Evolutionary conservation across 2,329 filamentous ascomycete species (phyloP).

Genomic region (Aspergillus fructus): DNA sequence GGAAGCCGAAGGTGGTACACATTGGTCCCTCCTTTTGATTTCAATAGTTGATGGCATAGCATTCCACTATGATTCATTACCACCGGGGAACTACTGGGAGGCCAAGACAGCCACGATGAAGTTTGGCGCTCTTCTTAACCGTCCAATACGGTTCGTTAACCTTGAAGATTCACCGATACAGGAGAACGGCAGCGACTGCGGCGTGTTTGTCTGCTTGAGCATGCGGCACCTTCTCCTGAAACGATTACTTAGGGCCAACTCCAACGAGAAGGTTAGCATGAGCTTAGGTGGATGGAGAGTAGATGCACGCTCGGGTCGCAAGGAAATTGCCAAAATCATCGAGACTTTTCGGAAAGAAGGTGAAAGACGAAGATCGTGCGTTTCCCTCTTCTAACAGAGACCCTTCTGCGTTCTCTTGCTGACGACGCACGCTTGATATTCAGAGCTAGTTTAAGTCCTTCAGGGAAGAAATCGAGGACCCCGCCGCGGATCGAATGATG

Average conservation of each 20-base stretch:
- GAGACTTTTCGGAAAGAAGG: slow-evolving; percentile 84
- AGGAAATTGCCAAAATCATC: slow-evolving; percentile 89
- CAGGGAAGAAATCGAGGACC: slow-evolving; percentile 24
- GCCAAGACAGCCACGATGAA: slow-evolving; percentile 69
- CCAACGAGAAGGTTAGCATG: slow-evolving; percentile 88
- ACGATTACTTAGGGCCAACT: slow-evolving; percentile 74
- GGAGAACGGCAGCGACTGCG: slow-evolving; percentile 89
- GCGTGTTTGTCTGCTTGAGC: slow-evolving; percentile 90
- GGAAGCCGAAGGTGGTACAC: slow-evolving; percentile 82
- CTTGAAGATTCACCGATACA: slow-evolving; percentile 86
- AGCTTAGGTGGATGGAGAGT: slow-evolving; percentile 83
- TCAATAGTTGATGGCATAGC: slow-evolving; percentile 84
- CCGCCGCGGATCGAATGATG: slow-evolving; percentile 24
- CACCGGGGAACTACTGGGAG: slow-evolving; percentile 71
- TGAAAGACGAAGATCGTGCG: slow-evolving; percentile 77
- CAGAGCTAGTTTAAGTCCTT: slow-evolving; percentile 24
- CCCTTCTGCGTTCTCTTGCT: background rate
- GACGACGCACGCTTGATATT: background rate
- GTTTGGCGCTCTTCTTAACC: slow-evolving; percentile 66
- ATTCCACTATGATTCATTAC: slow-evolving; percentile 94
- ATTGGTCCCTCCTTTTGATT: slow-evolving; percentile 93
- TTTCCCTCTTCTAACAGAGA: slow-evolving; percentile 22
- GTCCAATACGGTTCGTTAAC: slow-evolving; percentile 70
- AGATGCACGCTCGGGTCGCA: slow-evolving; percentile 75
- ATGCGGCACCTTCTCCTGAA: slow-evolving; percentile 94